phyloP scores from a whole-genome alignment of 257 asterid genomes.

The Paraleonurus japonicus region DNA sequence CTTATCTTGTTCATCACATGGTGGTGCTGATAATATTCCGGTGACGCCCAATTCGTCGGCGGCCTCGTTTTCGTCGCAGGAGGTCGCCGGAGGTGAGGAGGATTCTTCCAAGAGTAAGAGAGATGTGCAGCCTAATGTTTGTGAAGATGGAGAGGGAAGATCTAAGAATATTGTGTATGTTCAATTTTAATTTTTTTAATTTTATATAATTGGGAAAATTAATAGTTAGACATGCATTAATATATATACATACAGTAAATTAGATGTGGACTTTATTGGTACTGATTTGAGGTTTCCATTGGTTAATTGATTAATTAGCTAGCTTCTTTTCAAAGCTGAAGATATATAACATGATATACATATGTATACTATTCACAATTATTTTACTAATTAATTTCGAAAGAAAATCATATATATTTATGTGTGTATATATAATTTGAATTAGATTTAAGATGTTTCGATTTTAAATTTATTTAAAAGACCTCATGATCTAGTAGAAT shows the following conservation, averaged over 20 bases:
- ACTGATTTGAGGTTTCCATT: slow-evolving; percentile 18
- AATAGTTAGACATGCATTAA: slow-evolving; percentile 1
- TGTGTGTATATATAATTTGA: too few species aligned
- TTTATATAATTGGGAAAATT: slow-evolving; percentile 12
- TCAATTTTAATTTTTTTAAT: neutral
- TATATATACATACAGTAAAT: slow-evolving; percentile 8
- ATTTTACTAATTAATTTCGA: neutral
- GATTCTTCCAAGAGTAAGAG: slow-evolving; percentile 50
- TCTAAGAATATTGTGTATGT: slow-evolving; percentile 57
- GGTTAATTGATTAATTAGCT: neutral
- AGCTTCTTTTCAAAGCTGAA: slow-evolving; percentile 29
- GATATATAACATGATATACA: neutral
- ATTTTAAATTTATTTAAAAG: neutral
- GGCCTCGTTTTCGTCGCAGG: slow-evolving; percentile 58
- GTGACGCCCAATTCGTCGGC: slow-evolving; percentile 47
- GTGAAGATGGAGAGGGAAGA: slow-evolving; percentile 55
- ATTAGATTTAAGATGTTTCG: neutral
- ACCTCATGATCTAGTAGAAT: neutral
- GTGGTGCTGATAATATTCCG: slow-evolving; percentile 29
- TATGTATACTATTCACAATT: neutral
- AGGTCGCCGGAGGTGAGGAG: slow-evolving; percentile 61
- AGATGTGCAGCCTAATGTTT: slow-evolving; percentile 28
- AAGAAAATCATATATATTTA: too few species aligned
- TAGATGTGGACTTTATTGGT: slow-evolving; percentile 31
- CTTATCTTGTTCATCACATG: slow-evolving; percentile 29